Evolutionary conservation across 257 asterid genomes (phyloP), one percentile per base, ranked within the genome.

Genomic region (Nyctanthes arbortristis): DNA sequence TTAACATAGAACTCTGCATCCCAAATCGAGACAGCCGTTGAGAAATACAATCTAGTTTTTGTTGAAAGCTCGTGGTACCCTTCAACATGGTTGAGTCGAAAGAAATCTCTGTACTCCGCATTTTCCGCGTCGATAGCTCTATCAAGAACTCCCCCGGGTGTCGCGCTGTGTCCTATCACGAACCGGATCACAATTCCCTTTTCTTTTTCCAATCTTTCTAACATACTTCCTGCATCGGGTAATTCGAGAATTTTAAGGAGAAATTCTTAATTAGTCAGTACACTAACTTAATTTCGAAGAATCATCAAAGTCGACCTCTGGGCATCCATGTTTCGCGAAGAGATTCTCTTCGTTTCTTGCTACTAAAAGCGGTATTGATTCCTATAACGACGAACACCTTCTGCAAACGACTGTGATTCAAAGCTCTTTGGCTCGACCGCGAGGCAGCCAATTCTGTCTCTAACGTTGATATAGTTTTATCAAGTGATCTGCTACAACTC

Each of bases 1-100:
- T 87, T 89, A 10, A 89, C 84, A 18, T 87, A 89, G 84, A 85
- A 89, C 1, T 87, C 80, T 1, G 96, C 96, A 27, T 89, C 95
- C 96, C 96, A 89, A 0, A 69, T 78, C 0, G 85, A 43, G 7
- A 87, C 81, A 0, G 89, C 96, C 0, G 80, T 87, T 0, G 96
- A 77, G 85, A 89, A 87, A 37, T 75, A 89, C 58, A 84, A 13
- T 2, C 85, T 73, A 0, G 96, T 89, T 65, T 89, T 89, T 2
- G 88, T 75, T 24, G 96, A 89, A 3, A 89, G 84, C 68, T 80
- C 72, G 66, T 85, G 88, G 73, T 87, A 89, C 27, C 90, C 95
- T 65, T 87, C 96, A 0, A 84, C 77, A 8, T 89, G 96, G 14
- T 84, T 56, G 1, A 89, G 88, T 2, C 95, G 70, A 9, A 89